phyloP scores from a whole-genome alignment of 768 basidiomycete genomes.

The Panaeolus papilionaceus region DNA sequence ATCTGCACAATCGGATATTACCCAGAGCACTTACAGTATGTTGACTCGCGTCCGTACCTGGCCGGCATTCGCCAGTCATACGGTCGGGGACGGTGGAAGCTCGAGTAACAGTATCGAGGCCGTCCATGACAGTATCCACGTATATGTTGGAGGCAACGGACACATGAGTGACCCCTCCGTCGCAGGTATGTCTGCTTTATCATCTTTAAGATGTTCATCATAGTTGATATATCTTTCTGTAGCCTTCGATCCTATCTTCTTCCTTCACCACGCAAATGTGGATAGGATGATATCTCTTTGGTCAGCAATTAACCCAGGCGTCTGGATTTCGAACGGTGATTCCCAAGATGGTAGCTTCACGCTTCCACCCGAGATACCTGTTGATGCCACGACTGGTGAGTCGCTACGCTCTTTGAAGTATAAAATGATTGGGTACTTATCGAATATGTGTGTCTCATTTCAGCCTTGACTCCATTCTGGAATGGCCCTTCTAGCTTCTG shows the following conservation, averaged over 20 bases:
- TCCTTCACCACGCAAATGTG: conserved; percentile 58
- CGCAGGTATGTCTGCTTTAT: conserved; percentile 39
- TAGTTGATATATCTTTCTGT: background rate
- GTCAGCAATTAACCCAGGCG: conserved; percentile 48
- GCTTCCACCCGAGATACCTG: conserved; percentile 26
- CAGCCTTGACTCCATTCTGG: conserved; percentile 57
- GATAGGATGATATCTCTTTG: conserved; percentile 60
- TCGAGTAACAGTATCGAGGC: conserved; percentile 54
- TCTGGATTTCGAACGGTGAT: conserved; percentile 39
- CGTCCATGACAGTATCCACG: conserved; percentile 56
- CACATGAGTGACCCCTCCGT: conserved; percentile 47
- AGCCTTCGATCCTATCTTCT: conserved; percentile 63
- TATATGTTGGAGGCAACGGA: conserved; percentile 46
- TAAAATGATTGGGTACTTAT: background rate
- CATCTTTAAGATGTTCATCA: background rate
- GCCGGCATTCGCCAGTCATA: conserved; percentile 55
- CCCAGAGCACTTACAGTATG: conserved; percentile 42
- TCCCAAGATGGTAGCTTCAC: conserved; percentile 40
- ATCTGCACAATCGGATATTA: conserved; percentile 32
- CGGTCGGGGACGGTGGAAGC: conserved; percentile 42
- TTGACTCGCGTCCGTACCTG: conserved; percentile 45
- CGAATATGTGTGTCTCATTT: background rate
- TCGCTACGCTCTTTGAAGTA: background rate
- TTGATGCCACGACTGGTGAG: conserved; percentile 36
- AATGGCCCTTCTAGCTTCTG: conserved; percentile 44